phyloP scores from a whole-genome alignment of 2,329 filamentous ascomycete genomes.

The Pseudogymnoascus sp. region DNA sequence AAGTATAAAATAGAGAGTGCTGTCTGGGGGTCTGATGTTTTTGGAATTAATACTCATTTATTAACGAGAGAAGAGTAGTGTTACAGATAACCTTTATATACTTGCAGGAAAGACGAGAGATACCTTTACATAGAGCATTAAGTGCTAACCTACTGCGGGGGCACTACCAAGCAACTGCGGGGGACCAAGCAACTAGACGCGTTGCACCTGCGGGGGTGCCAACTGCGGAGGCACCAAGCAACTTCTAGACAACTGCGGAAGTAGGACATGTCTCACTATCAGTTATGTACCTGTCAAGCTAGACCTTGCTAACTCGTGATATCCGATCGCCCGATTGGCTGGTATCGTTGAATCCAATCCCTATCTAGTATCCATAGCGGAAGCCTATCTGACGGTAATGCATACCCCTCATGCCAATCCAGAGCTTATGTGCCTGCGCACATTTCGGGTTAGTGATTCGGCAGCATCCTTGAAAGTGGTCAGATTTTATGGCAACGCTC shows the following conservation, averaged over 20 bases:
- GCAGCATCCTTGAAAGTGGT: neutral
- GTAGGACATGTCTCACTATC: neutral
- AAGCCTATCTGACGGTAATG: neutral
- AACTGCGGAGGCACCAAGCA: neutral
- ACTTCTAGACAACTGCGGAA: neutral
- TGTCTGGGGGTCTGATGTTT: neutral
- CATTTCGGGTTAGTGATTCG: neutral
- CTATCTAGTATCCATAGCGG: neutral
- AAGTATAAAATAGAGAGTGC: conserved; percentile 1
- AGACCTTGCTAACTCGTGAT: neutral
- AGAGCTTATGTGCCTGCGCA: neutral
- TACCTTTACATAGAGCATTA: neutral
- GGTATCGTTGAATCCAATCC: neutral
- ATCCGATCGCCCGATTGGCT: neutral
- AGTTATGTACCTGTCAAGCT: neutral
- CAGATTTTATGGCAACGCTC: neutral
- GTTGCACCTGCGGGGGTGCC: no score
- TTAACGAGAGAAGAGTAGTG: neutral
- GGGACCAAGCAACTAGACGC: no score
- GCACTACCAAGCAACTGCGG: neutral
- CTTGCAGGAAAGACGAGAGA: neutral
- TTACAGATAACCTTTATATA: neutral
- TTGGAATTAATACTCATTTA: neutral
- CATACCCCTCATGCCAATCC: neutral
- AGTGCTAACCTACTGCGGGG: neutral